These are phyloP conservation scores for Cubamyces sp. DNA, from an alignment of 768 basidiomycete genomes.

Conservation along the genomic window DNA sequence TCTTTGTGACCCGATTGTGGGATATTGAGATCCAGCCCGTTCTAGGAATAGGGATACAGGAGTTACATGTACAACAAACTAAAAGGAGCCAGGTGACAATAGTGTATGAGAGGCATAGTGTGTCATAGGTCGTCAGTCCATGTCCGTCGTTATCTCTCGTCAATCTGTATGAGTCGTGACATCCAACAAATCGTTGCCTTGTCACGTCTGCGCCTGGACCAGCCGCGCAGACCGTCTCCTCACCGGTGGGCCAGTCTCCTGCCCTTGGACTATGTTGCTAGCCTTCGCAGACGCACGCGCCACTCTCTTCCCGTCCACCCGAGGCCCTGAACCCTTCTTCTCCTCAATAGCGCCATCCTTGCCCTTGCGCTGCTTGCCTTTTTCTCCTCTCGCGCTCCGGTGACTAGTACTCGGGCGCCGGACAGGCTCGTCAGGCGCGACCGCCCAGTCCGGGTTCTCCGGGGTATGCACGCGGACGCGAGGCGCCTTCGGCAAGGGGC, in stretches of 20 bases:
- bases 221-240: background rate
- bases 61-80: background rate
- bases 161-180: no score
- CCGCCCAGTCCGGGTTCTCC: slow-evolving; percentile 17
- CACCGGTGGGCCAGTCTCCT: background rate
- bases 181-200: no score
- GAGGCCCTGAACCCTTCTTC: background rate
- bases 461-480: slow-evolving; percentile 6
- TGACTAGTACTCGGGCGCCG: no score
- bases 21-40: background rate
- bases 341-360: background rate
- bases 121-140: background rate
- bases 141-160: background rate
- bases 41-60: background rate
- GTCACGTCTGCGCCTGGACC: background rate
- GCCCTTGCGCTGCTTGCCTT: no score
- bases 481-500: background rate
- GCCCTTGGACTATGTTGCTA: background rate
- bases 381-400: no score
- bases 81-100: no score
- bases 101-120: background rate
- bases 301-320: background rate
- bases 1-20: no score
- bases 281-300: no score
- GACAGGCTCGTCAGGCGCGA: slow-evolving; percentile 4